Evolutionary conservation across 441 rosid species (phyloP).

Genomic region (Populus tomentosa): DNA sequence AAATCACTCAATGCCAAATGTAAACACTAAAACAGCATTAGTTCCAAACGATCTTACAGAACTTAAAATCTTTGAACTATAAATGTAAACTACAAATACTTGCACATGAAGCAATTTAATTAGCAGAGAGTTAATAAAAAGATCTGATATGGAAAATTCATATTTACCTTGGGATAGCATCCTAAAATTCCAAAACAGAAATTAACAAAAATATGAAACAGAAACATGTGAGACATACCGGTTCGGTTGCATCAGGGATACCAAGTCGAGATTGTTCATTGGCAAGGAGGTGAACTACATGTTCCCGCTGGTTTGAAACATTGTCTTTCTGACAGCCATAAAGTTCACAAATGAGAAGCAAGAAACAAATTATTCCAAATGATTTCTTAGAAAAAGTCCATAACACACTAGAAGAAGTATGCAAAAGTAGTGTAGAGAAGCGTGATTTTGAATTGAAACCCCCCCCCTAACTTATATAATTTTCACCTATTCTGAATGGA

Average conservation of each 20-base stretch:
- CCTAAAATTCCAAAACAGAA: background rate
- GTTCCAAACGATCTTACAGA: no score
- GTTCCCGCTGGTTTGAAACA: slow-evolving; percentile 95
- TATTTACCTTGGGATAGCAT: background rate
- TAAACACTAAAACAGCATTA: no score
- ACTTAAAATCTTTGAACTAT: no score
- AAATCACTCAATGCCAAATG: background rate
- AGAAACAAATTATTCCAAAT: slow-evolving; percentile 2
- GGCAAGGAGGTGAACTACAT: slow-evolving; percentile 85
- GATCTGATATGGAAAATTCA: no score
- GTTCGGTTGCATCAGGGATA: slow-evolving; percentile 63
- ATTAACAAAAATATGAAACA: background rate
- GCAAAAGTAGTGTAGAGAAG: background rate
- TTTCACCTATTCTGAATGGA: background rate
- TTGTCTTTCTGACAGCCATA: slow-evolving; percentile 72
- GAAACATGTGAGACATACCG: slow-evolving; percentile 44
- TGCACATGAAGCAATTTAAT: background rate
- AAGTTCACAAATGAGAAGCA: slow-evolving; percentile 17
- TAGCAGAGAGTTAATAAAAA: background rate
- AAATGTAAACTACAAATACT: no score
- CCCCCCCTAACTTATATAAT: no score
- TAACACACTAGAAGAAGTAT: background rate
- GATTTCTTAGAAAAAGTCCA: background rate
- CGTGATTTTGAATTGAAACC: background rate
- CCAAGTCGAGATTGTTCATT: slow-evolving; percentile 90